Base-by-base conservation (phyloP, 192 early-diverging fungal species). In the Cladochytrium replicatum region DNA sequence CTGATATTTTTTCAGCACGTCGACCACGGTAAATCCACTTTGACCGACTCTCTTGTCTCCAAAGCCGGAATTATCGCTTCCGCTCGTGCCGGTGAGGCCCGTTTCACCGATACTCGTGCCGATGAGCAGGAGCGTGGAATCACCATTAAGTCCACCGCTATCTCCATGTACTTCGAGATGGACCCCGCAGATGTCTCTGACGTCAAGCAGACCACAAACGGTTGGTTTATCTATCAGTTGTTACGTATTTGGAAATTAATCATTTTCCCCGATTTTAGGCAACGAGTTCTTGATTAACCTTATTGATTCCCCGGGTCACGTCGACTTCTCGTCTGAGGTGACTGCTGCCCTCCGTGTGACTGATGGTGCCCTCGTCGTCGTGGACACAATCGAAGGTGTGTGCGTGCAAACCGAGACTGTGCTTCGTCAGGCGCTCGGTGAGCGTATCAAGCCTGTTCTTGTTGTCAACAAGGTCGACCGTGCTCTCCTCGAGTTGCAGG, bases 401-500 rank as follows among this genome's bases (percentile, higher is more conserved):
- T 87, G 84, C 50, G 86, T 88, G 64, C 88, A 90, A 67, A 90
- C 88, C 46, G 86, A 90, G 69, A 88, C 86, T 55, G 88, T 90
- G 59, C 77, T 90, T 60, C 85, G 86, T 65, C 86, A 90, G 60
- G 86, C 88, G 19, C 74, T 90, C 57, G 79, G 76, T 13, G 86
- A 90, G 64, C 74, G 82, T 64, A 87, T 90, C 62, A 88, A 87
- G 78, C 88, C 88, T 34, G 85, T 90, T 23, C 71, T 90, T 26
- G 78, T 88, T 68, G 78, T 90, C 69, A 90, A 90, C 84, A 90
- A 90, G 78, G 82, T 90, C 15, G 88, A 90, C 68, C 88, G 88
- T 62, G 85, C 86, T 43, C 75, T 88, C 61, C 76, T 88, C 45
- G 88, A 90, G 67, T 68, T 84, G 60, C 79, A 88, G 65, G 72